Evolutionary conservation across 192 early-diverging fungal species (phyloP).

Genomic region (Dimargaris xerosporica): DNA sequence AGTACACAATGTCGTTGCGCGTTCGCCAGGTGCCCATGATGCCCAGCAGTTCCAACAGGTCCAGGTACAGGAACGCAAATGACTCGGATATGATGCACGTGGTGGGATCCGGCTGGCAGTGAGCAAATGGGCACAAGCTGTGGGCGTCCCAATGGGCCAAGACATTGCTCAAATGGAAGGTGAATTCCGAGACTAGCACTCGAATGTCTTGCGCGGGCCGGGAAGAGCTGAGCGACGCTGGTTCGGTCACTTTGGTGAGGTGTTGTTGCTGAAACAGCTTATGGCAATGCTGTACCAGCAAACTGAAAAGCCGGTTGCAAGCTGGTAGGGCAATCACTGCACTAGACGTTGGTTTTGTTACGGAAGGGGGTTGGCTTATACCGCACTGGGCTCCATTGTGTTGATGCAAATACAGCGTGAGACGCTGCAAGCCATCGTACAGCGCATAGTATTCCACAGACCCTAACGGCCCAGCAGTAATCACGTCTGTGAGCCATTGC

Average conservation of each 20-base stretch:
- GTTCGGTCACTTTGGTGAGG: not conserved
- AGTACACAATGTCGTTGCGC: not conserved
- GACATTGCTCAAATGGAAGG: not conserved
- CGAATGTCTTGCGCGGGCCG: not conserved
- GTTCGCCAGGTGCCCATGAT: not conserved
- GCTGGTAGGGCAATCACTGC: not conserved
- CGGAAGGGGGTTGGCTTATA: not conserved
- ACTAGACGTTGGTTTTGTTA: not conserved
- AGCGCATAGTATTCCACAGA: not conserved
- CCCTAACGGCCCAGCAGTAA: no score
- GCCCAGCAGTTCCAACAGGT: not conserved
- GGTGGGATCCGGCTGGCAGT: not conserved
- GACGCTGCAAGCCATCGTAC: conserved; percentile 3
- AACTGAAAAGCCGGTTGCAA: not conserved
- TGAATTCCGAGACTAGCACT: not conserved
- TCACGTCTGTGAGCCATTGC: no score
- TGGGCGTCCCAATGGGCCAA: not conserved
- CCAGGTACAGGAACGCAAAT: conserved; percentile 3
- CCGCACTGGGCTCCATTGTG: not conserved
- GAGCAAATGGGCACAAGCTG: not conserved
- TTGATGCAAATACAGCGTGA: not conserved
- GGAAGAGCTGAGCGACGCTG: not conserved
- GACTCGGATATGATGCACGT: conserved; percentile 8
- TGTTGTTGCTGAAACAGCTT: not conserved
- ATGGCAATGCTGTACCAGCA: not conserved